These are phyloP conservation scores for Saccharomycopsis babjevae DNA, from an alignment of 805 yeast species.

Conservation along the genomic window DNA sequence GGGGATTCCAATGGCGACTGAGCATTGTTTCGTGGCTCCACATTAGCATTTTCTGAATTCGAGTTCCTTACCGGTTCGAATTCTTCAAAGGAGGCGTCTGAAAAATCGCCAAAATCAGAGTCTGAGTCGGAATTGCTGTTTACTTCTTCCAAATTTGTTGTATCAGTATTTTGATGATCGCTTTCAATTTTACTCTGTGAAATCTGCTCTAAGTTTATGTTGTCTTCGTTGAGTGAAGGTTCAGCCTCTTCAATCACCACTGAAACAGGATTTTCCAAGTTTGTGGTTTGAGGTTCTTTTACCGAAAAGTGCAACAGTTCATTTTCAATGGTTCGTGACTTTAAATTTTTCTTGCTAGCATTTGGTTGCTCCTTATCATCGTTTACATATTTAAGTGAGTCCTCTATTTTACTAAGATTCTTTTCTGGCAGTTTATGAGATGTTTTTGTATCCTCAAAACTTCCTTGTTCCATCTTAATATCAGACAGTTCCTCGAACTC, in stretches of 20 bases:
- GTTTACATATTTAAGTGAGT: background rate
- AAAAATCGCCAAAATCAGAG: constrained; percentile 27
- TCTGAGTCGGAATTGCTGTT: constrained; percentile 17
- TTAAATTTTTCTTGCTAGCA: background rate
- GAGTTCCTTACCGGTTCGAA: constrained; percentile 12
- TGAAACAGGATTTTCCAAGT: background rate
- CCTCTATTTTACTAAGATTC: background rate
- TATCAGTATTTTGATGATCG: background rate
- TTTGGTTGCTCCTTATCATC: background rate
- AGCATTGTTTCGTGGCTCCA: constrained; percentile 12
- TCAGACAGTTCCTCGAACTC: background rate
- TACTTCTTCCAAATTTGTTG: background rate
- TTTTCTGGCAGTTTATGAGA: background rate
- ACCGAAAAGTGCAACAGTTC: background rate
- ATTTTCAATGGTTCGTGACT: background rate
- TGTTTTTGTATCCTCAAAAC: background rate
- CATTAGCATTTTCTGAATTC: constrained; percentile 14
- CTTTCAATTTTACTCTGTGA: background rate
- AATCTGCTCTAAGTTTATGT: background rate
- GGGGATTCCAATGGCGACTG: constrained; percentile 9
- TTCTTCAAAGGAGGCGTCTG: constrained; percentile 28
- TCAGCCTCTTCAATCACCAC: background rate
- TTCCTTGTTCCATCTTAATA: background rate
- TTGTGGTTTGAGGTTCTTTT: too few species aligned
- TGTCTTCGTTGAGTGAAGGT: background rate